Conservation (phyloP, 768 basidiomycete genomes). For the Hygrocybe punicea region DNA sequence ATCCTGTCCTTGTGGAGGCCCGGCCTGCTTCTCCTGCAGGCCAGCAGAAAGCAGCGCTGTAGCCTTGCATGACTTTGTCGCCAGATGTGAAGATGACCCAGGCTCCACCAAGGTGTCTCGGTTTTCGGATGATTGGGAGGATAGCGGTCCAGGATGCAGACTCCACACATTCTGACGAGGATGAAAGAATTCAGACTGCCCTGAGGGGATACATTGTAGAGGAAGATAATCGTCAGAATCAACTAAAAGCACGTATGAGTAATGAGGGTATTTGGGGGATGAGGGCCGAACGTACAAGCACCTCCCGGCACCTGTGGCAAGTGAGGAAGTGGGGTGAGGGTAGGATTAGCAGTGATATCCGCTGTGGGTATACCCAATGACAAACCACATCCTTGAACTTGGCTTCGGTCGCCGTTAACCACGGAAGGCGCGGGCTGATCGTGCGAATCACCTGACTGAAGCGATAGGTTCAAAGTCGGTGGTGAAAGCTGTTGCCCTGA, state of each 20-base stretch:
- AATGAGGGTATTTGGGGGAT: too few species aligned
- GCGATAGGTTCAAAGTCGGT: constrained; percentile 43
- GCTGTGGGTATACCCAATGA: constrained; percentile 23
- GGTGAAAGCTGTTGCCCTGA: constrained; percentile 58
- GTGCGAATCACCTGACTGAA: constrained; percentile 10
- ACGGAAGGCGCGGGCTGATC: constrained; percentile 27
- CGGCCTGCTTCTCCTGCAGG: constrained; percentile 90
- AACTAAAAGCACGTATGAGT: constrained; percentile 27
- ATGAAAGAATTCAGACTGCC: constrained; percentile 54
- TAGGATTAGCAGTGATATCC: constrained; percentile 39
- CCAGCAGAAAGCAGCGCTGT: constrained; percentile 94
- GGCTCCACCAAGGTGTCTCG: constrained; percentile 69
- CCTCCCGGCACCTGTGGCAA: constrained; percentile 63
- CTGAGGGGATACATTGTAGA: constrained; percentile 42
- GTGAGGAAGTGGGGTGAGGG: constrained; percentile 50
- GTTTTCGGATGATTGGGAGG: constrained; percentile 34
- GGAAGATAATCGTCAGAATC: constrained; percentile 45
- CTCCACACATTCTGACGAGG: constrained; percentile 81
- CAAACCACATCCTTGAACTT: constrained; percentile 21
- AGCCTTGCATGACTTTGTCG: constrained; percentile 92
- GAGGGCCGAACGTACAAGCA: constrained; percentile 39
- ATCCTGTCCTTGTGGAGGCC: constrained; percentile 93
- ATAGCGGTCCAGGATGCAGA: constrained; percentile 62
- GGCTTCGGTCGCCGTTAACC: constrained; percentile 12
- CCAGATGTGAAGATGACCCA: constrained; percentile 62